Base-by-base conservation (phyloP, 2,329 filamentous ascomycete species). In the Arthroderma sp. region DNA sequence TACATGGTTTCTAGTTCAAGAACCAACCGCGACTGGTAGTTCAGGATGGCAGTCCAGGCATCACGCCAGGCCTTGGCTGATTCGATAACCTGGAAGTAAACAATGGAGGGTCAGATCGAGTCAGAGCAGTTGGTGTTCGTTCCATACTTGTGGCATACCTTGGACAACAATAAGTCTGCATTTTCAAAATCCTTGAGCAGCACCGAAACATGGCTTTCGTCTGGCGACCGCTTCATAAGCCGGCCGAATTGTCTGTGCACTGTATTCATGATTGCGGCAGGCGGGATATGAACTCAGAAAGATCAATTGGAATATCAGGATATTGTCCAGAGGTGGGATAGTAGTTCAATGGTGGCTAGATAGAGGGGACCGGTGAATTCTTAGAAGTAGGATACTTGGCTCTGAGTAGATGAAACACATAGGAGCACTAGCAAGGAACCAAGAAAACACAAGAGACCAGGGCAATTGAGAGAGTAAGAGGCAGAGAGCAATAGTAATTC, bases 171-270 rank as follows among this genome's bases (percentile, higher is more conserved):
- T 53, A 75, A 76, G 61, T 91, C 83, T 28, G 81, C 82, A 62
- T 88, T 80, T 54, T 86, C 82, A 58, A 87, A 91, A 57, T 91
- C 85, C 54, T 77, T 80, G 46, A 93, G 68, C 44, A 91, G 70
- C 38, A 81, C 73, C 7, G 80, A 79, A 38, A 89, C 79, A 58
- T 86, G 82, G 52, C 80, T 80, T 59, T 86, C 82, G 62, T 91
- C 82, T 46, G 81, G 83, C 27, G 80, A 78, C 50, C 79, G 75
- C 57, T 76, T 78, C 65, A 78, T 73, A 58, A 88, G 75, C 63
- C 76, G 80, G 49, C 82, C 83, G 53, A 88, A 81, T 57, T 81
- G 78, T 51, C 84, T 72, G 58, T 87, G 80, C 65, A 91, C 74
- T 46, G 55, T 54, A 53, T 63, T 57, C 64, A 66, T 66, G 11